Conservation (phyloP, 371 early-diverging fungal species). For the Haplosporangium sp. region DNA sequence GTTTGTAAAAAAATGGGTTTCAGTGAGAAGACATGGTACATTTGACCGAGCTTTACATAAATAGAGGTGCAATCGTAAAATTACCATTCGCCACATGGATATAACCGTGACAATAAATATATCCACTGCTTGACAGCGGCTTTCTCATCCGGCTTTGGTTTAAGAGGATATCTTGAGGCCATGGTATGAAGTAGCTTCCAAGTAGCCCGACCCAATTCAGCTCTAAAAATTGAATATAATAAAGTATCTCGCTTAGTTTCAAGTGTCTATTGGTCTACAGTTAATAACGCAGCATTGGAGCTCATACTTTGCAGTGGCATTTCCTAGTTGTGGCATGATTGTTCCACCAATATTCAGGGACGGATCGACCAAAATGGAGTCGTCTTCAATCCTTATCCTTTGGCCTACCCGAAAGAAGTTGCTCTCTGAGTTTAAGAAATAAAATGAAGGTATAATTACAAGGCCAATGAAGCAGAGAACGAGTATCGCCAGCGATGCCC, state of each 20-base stretch:
- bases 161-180: slow-evolving; percentile 92
- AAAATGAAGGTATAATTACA: slow-evolving; percentile 26
- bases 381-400: neutral
- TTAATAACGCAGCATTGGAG: neutral
- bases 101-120: slow-evolving; percentile 87
- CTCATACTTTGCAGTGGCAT: slow-evolving; percentile 80
- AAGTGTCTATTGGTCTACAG: neutral
- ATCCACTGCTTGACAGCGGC: slow-evolving; percentile 86
- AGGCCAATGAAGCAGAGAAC: slow-evolving; percentile 42
- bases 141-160: slow-evolving; percentile 86
- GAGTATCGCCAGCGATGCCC: slow-evolving; percentile 26
- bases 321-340: slow-evolving; percentile 86
- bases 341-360: slow-evolving; percentile 53
- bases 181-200: slow-evolving; percentile 97
- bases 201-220: slow-evolving; percentile 86
- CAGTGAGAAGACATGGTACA: too few species aligned
- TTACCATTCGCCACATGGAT: slow-evolving; percentile 99
- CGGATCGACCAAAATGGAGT: slow-evolving; percentile 34
- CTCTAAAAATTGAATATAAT: slow-evolving; percentile 59
- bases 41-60: neutral
- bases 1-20: too few species aligned
- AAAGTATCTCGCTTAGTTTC: neutral
- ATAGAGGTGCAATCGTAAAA: neutral
- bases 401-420: neutral
- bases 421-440: slow-evolving; percentile 10